phyloP scores from a whole-genome alignment of 1,284 basidiomycete species.

The Heterobasidion irregulare region DNA sequence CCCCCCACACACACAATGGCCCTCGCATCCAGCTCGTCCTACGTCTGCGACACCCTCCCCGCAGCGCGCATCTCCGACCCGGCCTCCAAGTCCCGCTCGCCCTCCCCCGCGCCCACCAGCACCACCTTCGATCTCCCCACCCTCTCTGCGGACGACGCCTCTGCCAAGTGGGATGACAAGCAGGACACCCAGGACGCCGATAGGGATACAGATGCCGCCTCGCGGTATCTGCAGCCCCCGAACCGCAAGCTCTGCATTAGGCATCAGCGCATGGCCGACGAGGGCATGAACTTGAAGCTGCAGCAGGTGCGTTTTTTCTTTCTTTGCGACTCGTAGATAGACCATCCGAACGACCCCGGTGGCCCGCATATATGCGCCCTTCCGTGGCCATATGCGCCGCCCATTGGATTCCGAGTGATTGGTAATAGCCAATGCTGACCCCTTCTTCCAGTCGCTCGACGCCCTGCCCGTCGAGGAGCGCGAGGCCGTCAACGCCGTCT shows the following conservation, averaged over 20 bases:
- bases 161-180: neutral
- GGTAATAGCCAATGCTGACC: neutral
- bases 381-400: no score
- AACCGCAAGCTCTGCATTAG: slow-evolving; percentile 78
- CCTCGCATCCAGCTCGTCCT: slow-evolving; percentile 15
- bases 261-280: slow-evolving; percentile 97
- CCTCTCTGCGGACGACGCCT: slow-evolving; percentile 9
- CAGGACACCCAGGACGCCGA: neutral
- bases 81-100: slow-evolving; percentile 18
- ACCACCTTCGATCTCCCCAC: slow-evolving; percentile 24
- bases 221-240: slow-evolving; percentile 26
- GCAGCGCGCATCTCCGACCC: slow-evolving; percentile 40
- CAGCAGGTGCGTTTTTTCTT: slow-evolving; percentile 65
- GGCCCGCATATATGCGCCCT: no score
- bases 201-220: slow-evolving; percentile 2
- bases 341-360: neutral
- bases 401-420: no score
- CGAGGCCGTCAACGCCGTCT: slow-evolving; percentile 85
- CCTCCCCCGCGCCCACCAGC: slow-evolving; percentile 19
- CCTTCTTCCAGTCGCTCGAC: slow-evolving; percentile 72
- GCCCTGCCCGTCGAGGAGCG: slow-evolving; percentile 85
- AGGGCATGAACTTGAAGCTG: slow-evolving; percentile 87
- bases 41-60: slow-evolving; percentile 69
- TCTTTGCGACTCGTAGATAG: neutral
- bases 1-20: neutral